A percentile compares a stretch with the other conserved stretches of the same genome.
These are phyloP conservation scores for Venturia carpophila DNA, from an alignment of 2,329 filamentous ascomycete species.

Conservation along the genomic window DNA sequence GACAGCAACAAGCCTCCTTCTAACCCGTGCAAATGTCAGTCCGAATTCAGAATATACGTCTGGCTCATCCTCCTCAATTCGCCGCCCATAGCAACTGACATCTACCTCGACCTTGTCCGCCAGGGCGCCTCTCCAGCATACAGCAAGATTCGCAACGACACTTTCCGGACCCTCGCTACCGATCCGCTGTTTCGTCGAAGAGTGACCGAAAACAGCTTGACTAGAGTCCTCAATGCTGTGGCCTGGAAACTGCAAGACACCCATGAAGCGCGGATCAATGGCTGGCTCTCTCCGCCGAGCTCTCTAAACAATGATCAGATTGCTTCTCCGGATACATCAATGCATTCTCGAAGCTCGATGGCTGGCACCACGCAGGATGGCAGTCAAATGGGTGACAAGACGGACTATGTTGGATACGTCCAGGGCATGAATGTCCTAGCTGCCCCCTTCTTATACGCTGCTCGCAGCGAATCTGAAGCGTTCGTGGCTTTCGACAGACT, in stretches of 20 bases:
- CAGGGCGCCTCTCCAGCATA: slow-evolving; percentile 91
- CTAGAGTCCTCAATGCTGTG: slow-evolving; percentile 86
- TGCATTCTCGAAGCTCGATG: slow-evolving; percentile 16
- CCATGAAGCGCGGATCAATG: slow-evolving; percentile 49
- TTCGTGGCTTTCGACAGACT: slow-evolving; percentile 86
- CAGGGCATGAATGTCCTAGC: slow-evolving; percentile 99
- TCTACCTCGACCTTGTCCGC: slow-evolving; percentile 83
- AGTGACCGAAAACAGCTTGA: slow-evolving; percentile 91
- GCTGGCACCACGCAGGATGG: slow-evolving; percentile 52
- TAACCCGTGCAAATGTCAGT: slow-evolving; percentile 46
- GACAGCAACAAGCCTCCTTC: neutral
- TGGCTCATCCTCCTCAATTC: slow-evolving; percentile 93
- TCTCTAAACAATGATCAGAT: slow-evolving; percentile 43
- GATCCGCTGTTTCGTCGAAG: slow-evolving; percentile 94
- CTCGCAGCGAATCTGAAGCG: slow-evolving; percentile 88
- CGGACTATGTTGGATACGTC: slow-evolving; percentile 78
- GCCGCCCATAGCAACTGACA: slow-evolving; percentile 73
- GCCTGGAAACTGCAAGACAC: slow-evolving; percentile 89
- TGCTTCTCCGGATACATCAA: slow-evolving; percentile 28
- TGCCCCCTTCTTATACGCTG: slow-evolving; percentile 90
- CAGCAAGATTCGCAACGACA: slow-evolving; percentile 96
- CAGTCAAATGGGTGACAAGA: slow-evolving; percentile 43
- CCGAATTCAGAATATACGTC: slow-evolving; percentile 84
- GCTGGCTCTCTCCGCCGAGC: slow-evolving; percentile 43
- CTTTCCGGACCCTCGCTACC: slow-evolving; percentile 90